phyloP scores from a whole-genome alignment of 164 flowering plant species.

The Magnolia officinalis region DNA sequence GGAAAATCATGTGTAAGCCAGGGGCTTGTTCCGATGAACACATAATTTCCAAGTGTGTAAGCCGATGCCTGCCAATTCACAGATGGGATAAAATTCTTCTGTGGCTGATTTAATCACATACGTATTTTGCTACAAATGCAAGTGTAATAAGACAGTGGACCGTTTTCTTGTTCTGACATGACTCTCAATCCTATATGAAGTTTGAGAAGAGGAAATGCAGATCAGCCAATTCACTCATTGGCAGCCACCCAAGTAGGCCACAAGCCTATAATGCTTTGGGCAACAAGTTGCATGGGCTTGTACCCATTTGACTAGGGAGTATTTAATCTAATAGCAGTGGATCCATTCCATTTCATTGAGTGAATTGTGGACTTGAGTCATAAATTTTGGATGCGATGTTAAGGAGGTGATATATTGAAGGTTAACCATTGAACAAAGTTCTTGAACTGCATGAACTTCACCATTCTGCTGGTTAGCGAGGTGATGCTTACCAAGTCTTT shows the following conservation, averaged over 20 bases:
- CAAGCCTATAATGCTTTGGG: too few relatives aligned
- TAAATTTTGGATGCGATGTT: too few relatives aligned
- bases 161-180: neutral
- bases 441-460: too few relatives aligned
- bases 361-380: too few relatives aligned
- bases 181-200: neutral
- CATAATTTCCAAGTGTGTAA: neutral
- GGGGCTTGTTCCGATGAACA: neutral
- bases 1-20: neutral
- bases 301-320: too few relatives aligned
- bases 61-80: neutral
- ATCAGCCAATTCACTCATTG: neutral
- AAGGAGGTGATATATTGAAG: too few relatives aligned
- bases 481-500: too few relatives aligned
- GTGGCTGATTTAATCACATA: neutral
- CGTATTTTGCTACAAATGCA: neutral
- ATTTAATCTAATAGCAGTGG: too few relatives aligned
- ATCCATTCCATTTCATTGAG: too few relatives aligned
- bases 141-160: neutral
- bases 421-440: too few relatives aligned
- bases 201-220: neutral
- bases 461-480: too few relatives aligned
- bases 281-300: too few relatives aligned
- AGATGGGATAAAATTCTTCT: neutral
- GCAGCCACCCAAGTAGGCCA: neutral